These are phyloP conservation scores for Liriodendron chinense DNA, from an alignment of 164 flowering plant genomes.

Conservation along the genomic window DNA sequence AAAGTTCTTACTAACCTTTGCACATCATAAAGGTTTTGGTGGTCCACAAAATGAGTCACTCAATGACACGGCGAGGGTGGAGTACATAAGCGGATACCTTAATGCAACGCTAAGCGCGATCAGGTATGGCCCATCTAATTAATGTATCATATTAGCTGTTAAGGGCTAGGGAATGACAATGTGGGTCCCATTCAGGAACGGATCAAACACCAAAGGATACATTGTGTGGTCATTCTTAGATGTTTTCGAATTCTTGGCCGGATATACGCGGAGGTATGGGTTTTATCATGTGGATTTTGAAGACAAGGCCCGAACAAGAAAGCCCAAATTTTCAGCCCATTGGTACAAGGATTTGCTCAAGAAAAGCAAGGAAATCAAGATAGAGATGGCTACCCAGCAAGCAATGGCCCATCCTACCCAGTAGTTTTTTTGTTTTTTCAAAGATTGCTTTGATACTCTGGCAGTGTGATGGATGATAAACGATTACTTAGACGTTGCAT, in stretches of 20 bases:
- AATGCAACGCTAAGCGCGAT: slow-evolving; percentile 27
- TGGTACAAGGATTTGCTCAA: slow-evolving; percentile 42
- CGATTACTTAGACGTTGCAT: no score
- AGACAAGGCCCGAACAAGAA: slow-evolving; percentile 24
- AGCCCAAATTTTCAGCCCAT: slow-evolving; percentile 31
- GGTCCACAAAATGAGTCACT: slow-evolving; percentile 15
- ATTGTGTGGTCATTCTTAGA: slow-evolving; percentile 54
- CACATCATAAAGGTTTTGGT: slow-evolving; percentile 14
- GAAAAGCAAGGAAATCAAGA: slow-evolving; percentile 5
- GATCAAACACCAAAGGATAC: slow-evolving; percentile 46
- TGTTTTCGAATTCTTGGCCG: slow-evolving; percentile 37
- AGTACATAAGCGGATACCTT: slow-evolving; percentile 15
- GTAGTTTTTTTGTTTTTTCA: neutral
- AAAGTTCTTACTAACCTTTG: slow-evolving; percentile 9
- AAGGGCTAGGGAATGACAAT: no score
- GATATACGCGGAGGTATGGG: slow-evolving; percentile 28
- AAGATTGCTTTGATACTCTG: no score
- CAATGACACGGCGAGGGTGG: slow-evolving; percentile 22
- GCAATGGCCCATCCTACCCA: neutral
- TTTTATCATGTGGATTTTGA: slow-evolving; percentile 35
- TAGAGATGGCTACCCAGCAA: neutral
- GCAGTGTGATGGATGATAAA: no score
- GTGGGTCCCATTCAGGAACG: slow-evolving; percentile 29
- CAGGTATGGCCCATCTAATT: slow-evolving; percentile 31
- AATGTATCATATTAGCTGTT: no score